Evolutionary conservation across 2,329 filamentous ascomycete species (phyloP).

Genomic region (Colletotrichum caudatum): DNA sequence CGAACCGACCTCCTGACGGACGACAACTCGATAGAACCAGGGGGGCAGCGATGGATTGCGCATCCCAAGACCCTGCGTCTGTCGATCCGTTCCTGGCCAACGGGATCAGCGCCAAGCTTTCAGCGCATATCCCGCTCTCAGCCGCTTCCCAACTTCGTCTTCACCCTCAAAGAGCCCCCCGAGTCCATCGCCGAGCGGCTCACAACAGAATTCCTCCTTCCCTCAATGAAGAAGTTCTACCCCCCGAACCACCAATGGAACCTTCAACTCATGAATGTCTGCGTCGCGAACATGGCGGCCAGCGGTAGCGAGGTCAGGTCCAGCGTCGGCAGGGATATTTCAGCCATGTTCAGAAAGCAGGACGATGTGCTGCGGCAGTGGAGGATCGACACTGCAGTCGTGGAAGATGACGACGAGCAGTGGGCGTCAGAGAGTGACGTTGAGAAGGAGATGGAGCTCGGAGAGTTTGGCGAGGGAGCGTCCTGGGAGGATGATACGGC

Average conservation of each 20-base stretch:
- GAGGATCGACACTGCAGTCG: slow-evolving; percentile 59
- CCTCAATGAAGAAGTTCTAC: slow-evolving; percentile 81
- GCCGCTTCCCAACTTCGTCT: slow-evolving; percentile 79
- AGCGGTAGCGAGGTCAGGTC: slow-evolving; percentile 63
- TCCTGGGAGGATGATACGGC: slow-evolving; percentile 45
- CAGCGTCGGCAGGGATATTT: slow-evolving; percentile 80
- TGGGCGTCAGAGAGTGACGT: slow-evolving; percentile 41
- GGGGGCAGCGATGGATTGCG: slow-evolving; percentile 74
- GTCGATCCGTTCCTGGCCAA: slow-evolving; percentile 73
- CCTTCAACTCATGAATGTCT: slow-evolving; percentile 86
- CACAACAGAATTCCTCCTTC: slow-evolving; percentile 74
- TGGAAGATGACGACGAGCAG: slow-evolving; percentile 33
- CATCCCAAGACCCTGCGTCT: slow-evolving; percentile 85
- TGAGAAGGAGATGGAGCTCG: slow-evolving; percentile 44
- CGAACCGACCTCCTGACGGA: slow-evolving; percentile 76
- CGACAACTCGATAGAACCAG: slow-evolving; percentile 53
- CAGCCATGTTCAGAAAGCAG: slow-evolving; percentile 83
- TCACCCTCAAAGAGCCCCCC: slow-evolving; percentile 69
- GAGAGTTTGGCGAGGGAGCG: slow-evolving; percentile 48
- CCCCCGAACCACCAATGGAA: slow-evolving; percentile 78
- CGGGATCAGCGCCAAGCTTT: slow-evolving; percentile 67
- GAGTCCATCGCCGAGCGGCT: slow-evolving; percentile 75
- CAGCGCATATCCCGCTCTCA: slow-evolving; percentile 81
- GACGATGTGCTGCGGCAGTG: slow-evolving; percentile 77
- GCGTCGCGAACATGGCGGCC: slow-evolving; percentile 84